phyloP scores from a whole-genome alignment of 1,284 basidiomycete genomes.

The Wolfiporia cocos region DNA sequence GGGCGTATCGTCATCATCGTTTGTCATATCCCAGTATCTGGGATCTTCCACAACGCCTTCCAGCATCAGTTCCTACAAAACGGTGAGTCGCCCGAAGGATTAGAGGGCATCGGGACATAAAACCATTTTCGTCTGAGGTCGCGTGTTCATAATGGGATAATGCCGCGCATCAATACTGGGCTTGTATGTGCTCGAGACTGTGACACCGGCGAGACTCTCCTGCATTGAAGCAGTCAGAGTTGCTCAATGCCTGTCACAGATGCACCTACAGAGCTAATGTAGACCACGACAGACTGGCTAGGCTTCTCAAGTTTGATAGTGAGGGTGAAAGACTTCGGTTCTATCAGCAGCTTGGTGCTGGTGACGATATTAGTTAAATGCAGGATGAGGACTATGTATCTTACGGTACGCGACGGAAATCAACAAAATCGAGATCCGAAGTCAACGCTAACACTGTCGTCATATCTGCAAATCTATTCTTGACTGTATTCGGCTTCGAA shows the following conservation, averaged over 20 bases:
- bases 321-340: slow-evolving; percentile 52
- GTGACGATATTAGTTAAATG: slow-evolving; percentile 7
- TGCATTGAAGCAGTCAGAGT: no score
- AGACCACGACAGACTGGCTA: slow-evolving; percentile 61
- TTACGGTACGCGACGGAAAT: slow-evolving; percentile 72
- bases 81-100: no score
- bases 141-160: slow-evolving; percentile 64
- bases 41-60: slow-evolving; percentile 59
- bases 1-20: slow-evolving; percentile 36
- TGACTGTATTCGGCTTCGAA: slow-evolving; percentile 42
- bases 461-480: slow-evolving; percentile 43
- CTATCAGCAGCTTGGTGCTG: slow-evolving; percentile 61
- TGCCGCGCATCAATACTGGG: slow-evolving; percentile 45
- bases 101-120: no score
- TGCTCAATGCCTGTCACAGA: no score
- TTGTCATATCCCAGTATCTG: slow-evolving; percentile 56
- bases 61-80: slow-evolving; percentile 56
- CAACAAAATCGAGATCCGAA: slow-evolving; percentile 65
- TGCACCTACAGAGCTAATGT: slow-evolving; percentile 54
- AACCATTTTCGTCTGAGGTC: slow-evolving; percentile 62
- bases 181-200: slow-evolving; percentile 45
- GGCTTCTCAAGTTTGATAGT: slow-evolving; percentile 58
- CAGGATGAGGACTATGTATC: slow-evolving; percentile 18
- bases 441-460: slow-evolving; percentile 68
- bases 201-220: slow-evolving; percentile 66